Conservation (phyloP, 768 basidiomycete genomes). For the Porphyrellus cyaneotinctus region DNA sequence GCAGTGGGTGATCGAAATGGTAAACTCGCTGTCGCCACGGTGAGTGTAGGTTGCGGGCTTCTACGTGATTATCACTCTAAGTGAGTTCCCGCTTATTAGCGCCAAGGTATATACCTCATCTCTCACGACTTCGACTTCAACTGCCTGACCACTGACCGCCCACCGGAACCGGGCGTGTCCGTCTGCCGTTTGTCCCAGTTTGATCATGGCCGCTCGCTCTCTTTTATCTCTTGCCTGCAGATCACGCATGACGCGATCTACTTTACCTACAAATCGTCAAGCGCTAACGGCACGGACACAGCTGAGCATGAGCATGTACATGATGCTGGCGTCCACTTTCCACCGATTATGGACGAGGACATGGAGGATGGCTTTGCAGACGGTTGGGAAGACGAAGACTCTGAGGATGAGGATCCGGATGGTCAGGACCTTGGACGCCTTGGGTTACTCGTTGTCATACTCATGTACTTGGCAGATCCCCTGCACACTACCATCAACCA, state of each 20-base stretch:
- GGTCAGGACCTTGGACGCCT: constrained; percentile 3
- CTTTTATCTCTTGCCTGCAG: constrained; percentile 47
- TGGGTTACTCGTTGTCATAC: background rate
- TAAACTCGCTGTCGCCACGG: constrained; percentile 47
- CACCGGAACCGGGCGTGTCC: constrained; percentile 31
- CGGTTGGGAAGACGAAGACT: constrained; percentile 13
- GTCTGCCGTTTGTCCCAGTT: constrained; percentile 9
- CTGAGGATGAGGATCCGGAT: constrained; percentile 12
- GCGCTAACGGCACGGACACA: background rate
- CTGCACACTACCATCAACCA: background rate
- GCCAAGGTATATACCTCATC: constrained; percentile 25
- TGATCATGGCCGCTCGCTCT: constrained; percentile 15
- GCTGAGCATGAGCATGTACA: background rate
- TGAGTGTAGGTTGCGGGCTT: constrained; percentile 13
- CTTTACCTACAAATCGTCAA: constrained; percentile 34
- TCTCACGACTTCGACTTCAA: constrained; percentile 24
- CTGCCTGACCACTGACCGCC: constrained; percentile 23
- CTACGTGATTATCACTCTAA: background rate
- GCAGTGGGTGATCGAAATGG: constrained; percentile 40
- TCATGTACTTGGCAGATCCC: constrained; percentile 4
- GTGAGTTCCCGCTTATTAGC: background rate
- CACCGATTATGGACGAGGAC: constrained; percentile 4
- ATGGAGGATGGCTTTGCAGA: constrained; percentile 9
- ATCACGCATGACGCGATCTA: constrained; percentile 51
- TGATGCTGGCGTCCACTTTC: background rate